Percentiles rank a stretch among this genome's conserved stretches.
phyloP scores from a whole-genome alignment of 225 moss, liverwort and hornwort species.

The Straminergon stramineum region DNA sequence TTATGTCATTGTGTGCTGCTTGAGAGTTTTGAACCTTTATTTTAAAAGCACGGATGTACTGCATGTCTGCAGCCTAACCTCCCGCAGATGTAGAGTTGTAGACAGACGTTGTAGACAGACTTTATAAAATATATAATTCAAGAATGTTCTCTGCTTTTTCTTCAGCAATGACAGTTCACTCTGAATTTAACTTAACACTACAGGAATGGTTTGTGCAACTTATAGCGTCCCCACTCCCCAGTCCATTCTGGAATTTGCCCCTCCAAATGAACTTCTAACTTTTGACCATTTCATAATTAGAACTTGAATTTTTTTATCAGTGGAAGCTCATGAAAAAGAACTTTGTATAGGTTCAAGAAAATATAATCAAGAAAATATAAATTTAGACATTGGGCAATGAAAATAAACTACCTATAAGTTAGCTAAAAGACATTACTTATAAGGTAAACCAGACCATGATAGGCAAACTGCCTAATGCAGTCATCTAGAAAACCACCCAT shows the following conservation, averaged over 20 bases:
- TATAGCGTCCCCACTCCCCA: neutral
- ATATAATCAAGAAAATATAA: neutral
- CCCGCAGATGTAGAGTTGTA: neutral
- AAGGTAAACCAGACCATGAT: too few relatives aligned
- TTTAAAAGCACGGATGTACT: neutral
- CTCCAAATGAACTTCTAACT: neutral
- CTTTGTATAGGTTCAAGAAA: neutral
- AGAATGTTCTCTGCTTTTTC: neutral
- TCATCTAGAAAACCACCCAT: too few relatives aligned
- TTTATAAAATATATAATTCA: neutral
- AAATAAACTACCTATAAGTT: fast-evolving
- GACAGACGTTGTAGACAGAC: neutral
- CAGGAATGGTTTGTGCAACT: neutral
- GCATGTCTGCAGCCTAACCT: neutral
- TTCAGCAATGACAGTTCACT: neutral
- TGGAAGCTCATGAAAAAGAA: too few relatives aligned
- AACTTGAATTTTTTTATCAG: neutral
- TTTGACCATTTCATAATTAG: neutral
- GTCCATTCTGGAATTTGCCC: neutral
- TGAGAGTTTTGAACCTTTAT: neutral
- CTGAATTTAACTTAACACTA: too few relatives aligned
- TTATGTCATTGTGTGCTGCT: neutral
- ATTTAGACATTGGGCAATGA: too few relatives aligned
- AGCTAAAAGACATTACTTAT: neutral
- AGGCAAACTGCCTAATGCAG: too few relatives aligned